These are phyloP conservation scores for Cubamyces sp. DNA, from an alignment of 768 basidiomycete species.

Conservation along the genomic window DNA sequence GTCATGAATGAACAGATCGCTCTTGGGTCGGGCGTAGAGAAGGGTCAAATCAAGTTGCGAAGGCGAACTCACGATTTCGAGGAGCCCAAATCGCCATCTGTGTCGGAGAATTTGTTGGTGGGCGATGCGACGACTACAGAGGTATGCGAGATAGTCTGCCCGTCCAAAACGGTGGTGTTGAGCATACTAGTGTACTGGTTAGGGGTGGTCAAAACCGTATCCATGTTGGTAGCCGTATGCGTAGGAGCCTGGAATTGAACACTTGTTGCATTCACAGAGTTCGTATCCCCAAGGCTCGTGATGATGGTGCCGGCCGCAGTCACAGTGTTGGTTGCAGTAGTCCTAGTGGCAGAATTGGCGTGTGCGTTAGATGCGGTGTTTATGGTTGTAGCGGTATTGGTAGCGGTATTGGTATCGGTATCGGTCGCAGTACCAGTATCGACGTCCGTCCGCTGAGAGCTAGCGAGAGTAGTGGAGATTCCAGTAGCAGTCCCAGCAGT, in stretches of 20 bases:
- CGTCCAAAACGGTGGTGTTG: too few relatives aligned
- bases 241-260: slow-evolving; percentile 5
- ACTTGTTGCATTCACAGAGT: too few relatives aligned
- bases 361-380: background rate
- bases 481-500: background rate
- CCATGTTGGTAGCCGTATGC: background rate
- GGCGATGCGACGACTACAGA: too few relatives aligned
- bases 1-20: too few relatives aligned
- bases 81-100: too few relatives aligned
- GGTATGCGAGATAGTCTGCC: too few relatives aligned
- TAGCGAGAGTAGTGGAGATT: background rate
- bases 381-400: background rate
- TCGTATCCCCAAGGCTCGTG: too few relatives aligned
- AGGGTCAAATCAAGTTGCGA: too few relatives aligned
- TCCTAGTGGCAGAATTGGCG: background rate
- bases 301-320: background rate
- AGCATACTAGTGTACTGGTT: too few relatives aligned
- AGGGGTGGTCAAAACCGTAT: background rate
- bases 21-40: too few relatives aligned
- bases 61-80: too few relatives aligned
- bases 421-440: background rate
- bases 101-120: too few relatives aligned
- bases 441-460: slow-evolving; percentile 6
- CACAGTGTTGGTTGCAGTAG: background rate
- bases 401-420: background rate